Evolutionary conservation across 1,139 yeast genomes (phyloP), one percentile per base, ranked within the genome.

Genomic region (Taiozyma sp.): DNA sequence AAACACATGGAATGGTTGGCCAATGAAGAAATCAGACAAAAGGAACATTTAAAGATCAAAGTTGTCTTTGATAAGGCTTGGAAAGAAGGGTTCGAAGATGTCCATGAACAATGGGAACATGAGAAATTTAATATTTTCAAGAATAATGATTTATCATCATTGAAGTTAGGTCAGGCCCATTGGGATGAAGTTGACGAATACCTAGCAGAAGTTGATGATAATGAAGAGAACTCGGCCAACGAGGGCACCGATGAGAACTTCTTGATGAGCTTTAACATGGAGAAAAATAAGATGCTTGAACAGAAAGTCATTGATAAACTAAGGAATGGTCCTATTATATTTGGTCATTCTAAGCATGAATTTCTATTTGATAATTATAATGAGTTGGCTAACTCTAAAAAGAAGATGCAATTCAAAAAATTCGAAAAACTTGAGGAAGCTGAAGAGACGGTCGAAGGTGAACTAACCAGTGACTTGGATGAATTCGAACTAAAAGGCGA

Each of bases 51-150:
- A 41, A 70, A 66, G 54, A 61, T 65, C 30, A 68, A 67, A 51
- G 65, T 56, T 42, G 58, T 70, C 43, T 71, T 69, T 55, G 66
- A 70, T 42, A 69, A 64, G 50, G 65, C 69, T 23, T 71, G 73
- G 74, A 58, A 64, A 45, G 62, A 64, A 43, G 72, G 71, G 13
- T 71, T 70, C 54, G 72, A 66, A 47, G 73, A 70, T 54, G 73
- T 71, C 39, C 62, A 60, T 42, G 61, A 62, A 14, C 65, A 64
- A 36, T 71, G 75, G 75, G 61, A 64, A 45, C 57, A 55, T 14
- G 65, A 70, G 52, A 70, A 68, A 52, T 67, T 70, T 51, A 73
- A 78, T 61, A 78, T 86, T 57, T 73, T 87, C 69, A 84, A 84
- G 65, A 86, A 86, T 63, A 82, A 89, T 9, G 92, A 86, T 63